Evolutionary conservation across 805 yeast species (phyloP).

Genomic region (Jamesozyma rosinii): DNA sequence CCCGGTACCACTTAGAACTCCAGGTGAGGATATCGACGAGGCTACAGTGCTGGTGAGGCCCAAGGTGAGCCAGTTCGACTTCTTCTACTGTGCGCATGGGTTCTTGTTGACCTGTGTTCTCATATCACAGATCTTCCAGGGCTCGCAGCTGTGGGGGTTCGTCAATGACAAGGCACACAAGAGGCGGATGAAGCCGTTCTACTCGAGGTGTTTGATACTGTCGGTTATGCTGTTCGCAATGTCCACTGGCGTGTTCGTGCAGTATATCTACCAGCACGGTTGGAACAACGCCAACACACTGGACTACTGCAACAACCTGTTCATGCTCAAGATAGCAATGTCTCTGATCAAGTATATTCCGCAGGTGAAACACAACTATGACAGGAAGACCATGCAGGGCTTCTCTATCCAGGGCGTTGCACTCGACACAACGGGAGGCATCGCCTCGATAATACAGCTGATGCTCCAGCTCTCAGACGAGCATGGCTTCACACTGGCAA

Average conservation of each 20-base stretch:
- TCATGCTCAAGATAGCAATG: conserved; percentile 36
- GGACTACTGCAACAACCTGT: conserved; percentile 21
- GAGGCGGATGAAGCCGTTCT: conserved; percentile 19
- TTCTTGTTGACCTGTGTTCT: conserved; percentile 33
- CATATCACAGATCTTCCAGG: conserved; percentile 34
- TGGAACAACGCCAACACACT: conserved; percentile 20
- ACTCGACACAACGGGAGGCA: conserved; percentile 33
- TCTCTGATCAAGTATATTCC: conserved; percentile 57
- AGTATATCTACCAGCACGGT: conserved; percentile 6
- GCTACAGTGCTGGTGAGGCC: conserved; percentile 24
- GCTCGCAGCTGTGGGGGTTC: conserved; percentile 32
- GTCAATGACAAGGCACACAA: conserved; percentile 11
- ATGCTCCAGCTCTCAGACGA: conserved; percentile 15
- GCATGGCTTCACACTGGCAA: conserved; percentile 15
- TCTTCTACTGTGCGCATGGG: conserved; percentile 43
- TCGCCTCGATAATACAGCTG: conserved; percentile 25
- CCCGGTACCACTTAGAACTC: conserved; percentile 10
- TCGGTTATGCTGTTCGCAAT: conserved; percentile 12
- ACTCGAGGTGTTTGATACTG: conserved; percentile 12
- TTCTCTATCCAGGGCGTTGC: conserved; percentile 55
- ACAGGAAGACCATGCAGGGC: conserved; percentile 73
- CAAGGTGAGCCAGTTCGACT: conserved; percentile 36
- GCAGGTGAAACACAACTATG: conserved; percentile 73
- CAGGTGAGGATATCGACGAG: background rate
- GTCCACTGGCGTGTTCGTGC: conserved; percentile 11